These are phyloP conservation scores for Fomitopsis schrenkii DNA, from an alignment of 1,284 basidiomycete genomes.

Conservation along the genomic window DNA sequence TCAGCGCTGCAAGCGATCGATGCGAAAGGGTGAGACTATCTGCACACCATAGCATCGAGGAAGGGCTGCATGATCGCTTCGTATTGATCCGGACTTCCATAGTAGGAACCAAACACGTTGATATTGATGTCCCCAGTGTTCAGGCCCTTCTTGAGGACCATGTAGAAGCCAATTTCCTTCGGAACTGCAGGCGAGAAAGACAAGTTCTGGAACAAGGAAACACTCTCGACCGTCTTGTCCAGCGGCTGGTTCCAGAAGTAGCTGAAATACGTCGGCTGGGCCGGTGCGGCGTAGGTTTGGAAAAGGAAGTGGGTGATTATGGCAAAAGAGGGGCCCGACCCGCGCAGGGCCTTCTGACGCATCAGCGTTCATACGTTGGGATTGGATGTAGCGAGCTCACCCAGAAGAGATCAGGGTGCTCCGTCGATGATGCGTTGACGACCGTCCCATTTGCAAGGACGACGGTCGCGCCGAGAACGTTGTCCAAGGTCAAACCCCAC, in stretches of 20 bases:
- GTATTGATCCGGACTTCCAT: background rate
- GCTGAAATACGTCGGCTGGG: background rate
- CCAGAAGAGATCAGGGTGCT: background rate
- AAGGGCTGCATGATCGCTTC: background rate
- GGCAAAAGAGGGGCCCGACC: background rate
- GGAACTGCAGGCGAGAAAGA: background rate
- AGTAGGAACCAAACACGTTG: background rate
- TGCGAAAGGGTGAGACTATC: too few relatives aligned
- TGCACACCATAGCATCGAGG: background rate
- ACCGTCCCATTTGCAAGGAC: background rate
- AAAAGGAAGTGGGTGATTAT: background rate
- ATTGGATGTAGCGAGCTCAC: background rate
- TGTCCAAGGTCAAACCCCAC: too few relatives aligned
- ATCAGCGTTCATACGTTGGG: too few relatives aligned
- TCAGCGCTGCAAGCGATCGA: too few relatives aligned
- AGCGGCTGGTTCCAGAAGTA: background rate
- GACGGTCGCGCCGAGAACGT: background rate
- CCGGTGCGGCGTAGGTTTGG: background rate
- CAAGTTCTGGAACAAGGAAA: background rate
- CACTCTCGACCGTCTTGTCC: background rate
- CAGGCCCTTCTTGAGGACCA: background rate
- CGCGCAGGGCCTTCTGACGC: background rate
- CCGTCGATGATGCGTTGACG: background rate
- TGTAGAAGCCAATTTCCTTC: background rate
- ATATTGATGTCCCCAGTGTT: background rate